Percentiles rank a stretch among this genome's conserved stretches.
Evolutionary conservation across 768 basidiomycete genomes (phyloP).

Genomic region (Amanita phalloides): DNA sequence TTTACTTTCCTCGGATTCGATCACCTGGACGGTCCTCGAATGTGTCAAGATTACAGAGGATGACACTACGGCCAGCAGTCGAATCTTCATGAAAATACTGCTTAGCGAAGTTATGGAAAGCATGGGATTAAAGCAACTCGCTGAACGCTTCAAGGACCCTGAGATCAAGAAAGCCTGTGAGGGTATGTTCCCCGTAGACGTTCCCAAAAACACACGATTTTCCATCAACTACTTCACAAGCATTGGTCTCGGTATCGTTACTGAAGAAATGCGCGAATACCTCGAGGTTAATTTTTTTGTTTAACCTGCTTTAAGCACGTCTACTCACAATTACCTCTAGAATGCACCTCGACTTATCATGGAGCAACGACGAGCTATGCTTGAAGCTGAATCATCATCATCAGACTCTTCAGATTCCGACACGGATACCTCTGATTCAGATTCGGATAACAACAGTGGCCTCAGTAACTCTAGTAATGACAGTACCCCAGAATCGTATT

Average conservation of each 20-base stretch:
- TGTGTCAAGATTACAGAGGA: conserved; percentile 93
- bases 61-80: conserved; percentile 89
- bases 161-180: conserved; percentile 64
- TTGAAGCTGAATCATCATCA: conserved; percentile 52
- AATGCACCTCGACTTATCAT: conserved; percentile 89
- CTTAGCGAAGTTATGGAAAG: conserved; percentile 92
- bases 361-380: conserved; percentile 86
- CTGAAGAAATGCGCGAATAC: conserved; percentile 95
- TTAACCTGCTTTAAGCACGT: neutral
- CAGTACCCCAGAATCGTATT: conserved; percentile 16
- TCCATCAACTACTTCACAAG: conserved; percentile 98
- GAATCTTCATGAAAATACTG: conserved; percentile 97
- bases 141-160: conserved; percentile 83
- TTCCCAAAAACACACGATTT: conserved; percentile 93
- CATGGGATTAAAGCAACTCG: conserved; percentile 81
- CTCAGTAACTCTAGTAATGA: conserved; percentile 18
- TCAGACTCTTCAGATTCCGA: conserved; percentile 31
- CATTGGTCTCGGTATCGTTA: conserved; percentile 81
- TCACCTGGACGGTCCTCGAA: conserved; percentile 83
- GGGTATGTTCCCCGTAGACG: conserved; percentile 92
- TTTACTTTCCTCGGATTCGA: conserved; percentile 72
- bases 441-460: conserved; percentile 16
- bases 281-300: conserved; percentile 53
- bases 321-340: conserved; percentile 23
- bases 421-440: conserved; percentile 27